A percentile compares a stretch with the other conserved stretches of the same genome.
phyloP scores from a whole-genome alignment of 129 eudicot genomes.

The Helianthus tuberosus region DNA sequence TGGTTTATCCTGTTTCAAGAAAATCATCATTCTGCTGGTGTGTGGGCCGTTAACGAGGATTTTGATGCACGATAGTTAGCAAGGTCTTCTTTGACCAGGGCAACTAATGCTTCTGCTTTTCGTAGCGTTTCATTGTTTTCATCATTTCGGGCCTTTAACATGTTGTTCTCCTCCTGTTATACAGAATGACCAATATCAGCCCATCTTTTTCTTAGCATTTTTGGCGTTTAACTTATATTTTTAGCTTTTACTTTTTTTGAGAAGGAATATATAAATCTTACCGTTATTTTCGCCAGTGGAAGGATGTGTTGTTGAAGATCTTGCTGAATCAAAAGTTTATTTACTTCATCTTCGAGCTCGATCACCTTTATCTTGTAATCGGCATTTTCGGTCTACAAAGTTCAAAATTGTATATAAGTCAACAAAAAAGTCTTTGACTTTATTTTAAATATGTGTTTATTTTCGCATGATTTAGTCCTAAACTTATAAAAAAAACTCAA shows the following conservation, averaged over 20 bases:
- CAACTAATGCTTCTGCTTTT: constrained; percentile 53
- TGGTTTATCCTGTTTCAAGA: constrained; percentile 3
- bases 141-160: constrained; percentile 61
- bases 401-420: neutral
- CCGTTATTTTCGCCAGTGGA: constrained; percentile 93
- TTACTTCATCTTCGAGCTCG: constrained; percentile 70
- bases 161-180: constrained; percentile 79
- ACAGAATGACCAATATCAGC: constrained; percentile 3
- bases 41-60: constrained; percentile 26
- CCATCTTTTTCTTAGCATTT: neutral
- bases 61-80: constrained; percentile 51
- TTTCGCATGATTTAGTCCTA: neutral
- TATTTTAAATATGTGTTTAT: neutral
- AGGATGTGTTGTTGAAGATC: constrained; percentile 81
- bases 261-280: neutral
- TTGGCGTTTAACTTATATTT: neutral
- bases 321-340: constrained; percentile 76
- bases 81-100: constrained; percentile 60
- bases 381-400: constrained; percentile 53
- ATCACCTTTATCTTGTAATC: constrained; percentile 52
- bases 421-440: neutral
- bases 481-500: neutral
- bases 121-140: constrained; percentile 54
- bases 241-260: neutral
- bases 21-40: constrained; percentile 14